These are phyloP conservation scores for Epichloe gansuensis DNA, from an alignment of 2,329 filamentous ascomycete genomes.

Conservation along the genomic window DNA sequence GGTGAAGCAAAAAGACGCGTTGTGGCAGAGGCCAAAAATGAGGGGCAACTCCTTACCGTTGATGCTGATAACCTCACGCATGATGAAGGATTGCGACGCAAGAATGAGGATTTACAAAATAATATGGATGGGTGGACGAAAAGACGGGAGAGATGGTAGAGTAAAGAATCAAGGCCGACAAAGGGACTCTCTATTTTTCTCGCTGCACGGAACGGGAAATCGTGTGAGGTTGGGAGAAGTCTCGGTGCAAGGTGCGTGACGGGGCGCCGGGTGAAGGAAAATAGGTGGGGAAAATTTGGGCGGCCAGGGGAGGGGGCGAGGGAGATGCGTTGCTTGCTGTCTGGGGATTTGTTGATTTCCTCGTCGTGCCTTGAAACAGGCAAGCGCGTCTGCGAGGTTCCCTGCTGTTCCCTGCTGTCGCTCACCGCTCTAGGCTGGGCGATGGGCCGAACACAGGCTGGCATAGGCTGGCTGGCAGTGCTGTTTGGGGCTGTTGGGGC, in stretches of 20 bases:
- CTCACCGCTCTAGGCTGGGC: neutral
- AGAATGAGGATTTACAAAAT: constrained; percentile 10
- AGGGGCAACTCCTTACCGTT: constrained; percentile 59
- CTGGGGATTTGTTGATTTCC: constrained; percentile 29
- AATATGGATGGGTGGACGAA: constrained; percentile 9
- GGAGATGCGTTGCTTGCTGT: constrained; percentile 16
- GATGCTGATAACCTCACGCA: constrained; percentile 99
- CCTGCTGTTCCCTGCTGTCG: neutral
- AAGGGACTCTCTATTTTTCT: constrained; percentile 7
- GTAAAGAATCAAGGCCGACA: constrained; percentile 13
- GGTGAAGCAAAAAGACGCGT: constrained; percentile 9
- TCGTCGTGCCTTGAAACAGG: constrained; percentile 21
- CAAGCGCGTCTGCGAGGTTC: constrained; percentile 18
- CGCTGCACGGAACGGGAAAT: constrained; percentile 8
- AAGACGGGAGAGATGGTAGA: constrained; percentile 10
- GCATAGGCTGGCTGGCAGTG: too few relatives aligned
- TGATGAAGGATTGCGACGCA: constrained; percentile 39
- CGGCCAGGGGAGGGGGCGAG: constrained; percentile 19
- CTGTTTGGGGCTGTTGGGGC: neutral
- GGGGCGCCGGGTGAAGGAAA: constrained; percentile 18
- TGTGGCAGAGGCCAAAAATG: constrained; percentile 15
- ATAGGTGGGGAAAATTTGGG: constrained; percentile 38
- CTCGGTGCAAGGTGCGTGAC: constrained; percentile 12
- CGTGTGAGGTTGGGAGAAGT: constrained; percentile 14
- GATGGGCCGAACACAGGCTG: too few relatives aligned